phyloP scores from a whole-genome alignment of 2,329 filamentous ascomycete genomes.

The Emmonsia crescens region DNA sequence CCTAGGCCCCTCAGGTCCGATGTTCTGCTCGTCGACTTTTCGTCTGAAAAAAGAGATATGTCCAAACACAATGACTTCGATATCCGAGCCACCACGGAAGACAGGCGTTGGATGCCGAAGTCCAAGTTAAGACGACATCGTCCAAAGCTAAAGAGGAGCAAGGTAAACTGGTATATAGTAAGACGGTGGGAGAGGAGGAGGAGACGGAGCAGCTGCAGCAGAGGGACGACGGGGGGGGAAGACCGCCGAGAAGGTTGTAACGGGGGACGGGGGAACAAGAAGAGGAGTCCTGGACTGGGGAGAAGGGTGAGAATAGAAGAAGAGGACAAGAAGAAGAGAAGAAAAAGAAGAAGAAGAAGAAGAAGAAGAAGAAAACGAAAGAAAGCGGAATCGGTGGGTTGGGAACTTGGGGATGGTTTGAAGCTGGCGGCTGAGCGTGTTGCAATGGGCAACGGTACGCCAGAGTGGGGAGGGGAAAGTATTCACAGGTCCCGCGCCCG shows the following conservation, averaged over 20 bases:
- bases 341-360: constrained; percentile 5
- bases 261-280: constrained; percentile 7
- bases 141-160: neutral
- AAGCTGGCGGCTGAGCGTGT: constrained; percentile 7
- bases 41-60: neutral
- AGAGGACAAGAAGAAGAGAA: constrained; percentile 12
- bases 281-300: constrained; percentile 14
- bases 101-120: constrained; percentile 8
- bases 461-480: constrained; percentile 9
- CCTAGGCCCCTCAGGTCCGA: neutral
- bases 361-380: neutral
- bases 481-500: neutral
- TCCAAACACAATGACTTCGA: constrained; percentile 5
- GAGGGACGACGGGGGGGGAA: constrained; percentile 14
- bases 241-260: constrained; percentile 14
- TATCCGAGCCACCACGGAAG: constrained; percentile 5
- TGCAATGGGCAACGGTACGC: constrained; percentile 15
- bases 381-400: constrained; percentile 2
- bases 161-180: neutral
- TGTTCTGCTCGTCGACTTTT: neutral
- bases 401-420: constrained; percentile 1
- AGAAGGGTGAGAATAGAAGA: constrained; percentile 15
- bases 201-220: constrained; percentile 6
- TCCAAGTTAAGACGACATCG: constrained; percentile 9
- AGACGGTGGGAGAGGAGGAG: neutral